phyloP scores from a whole-genome alignment of 306 rosid species.

The Ormosia semicastrata region DNA sequence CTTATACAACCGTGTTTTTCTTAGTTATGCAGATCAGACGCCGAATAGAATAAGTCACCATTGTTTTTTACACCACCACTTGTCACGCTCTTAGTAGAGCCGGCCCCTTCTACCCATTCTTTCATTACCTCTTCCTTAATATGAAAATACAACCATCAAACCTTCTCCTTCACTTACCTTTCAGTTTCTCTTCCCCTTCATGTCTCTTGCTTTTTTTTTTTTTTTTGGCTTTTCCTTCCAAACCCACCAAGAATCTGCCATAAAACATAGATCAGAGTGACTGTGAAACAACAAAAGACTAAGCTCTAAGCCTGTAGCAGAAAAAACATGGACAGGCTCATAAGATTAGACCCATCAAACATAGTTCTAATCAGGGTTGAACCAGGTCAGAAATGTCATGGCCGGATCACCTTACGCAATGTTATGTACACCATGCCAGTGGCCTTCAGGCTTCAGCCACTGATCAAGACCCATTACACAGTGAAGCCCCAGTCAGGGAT shows the following conservation, averaged over 20 bases:
- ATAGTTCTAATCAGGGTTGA: constrained; percentile 53
- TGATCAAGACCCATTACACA: constrained; percentile 59
- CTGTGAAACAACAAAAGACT: not conserved
- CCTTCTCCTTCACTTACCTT: not conserved
- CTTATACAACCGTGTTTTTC: constrained; percentile 13
- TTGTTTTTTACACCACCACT: constrained; percentile 65
- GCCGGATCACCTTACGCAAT: constrained; percentile 57
- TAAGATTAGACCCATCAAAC: constrained; percentile 76
- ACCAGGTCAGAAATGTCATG: constrained; percentile 49
- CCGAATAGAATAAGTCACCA: constrained; percentile 74
- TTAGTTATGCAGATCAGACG: constrained; percentile 18
- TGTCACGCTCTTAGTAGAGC: constrained; percentile 50
- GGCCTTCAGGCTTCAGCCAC: constrained; percentile 72
- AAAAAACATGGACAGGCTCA: constrained; percentile 68
- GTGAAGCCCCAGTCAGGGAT: constrained; percentile 72
- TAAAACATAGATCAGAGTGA: not conserved
- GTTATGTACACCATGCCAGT: constrained; percentile 95
- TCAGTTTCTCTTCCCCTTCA: not conserved
- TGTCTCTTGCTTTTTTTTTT: not conserved
- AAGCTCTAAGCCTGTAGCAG: not conserved
- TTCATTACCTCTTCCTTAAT: constrained; percentile 1
- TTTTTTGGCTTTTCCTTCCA: not conserved
- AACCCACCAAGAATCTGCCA: not conserved
- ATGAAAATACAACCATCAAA: not conserved
- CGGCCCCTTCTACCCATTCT: constrained; percentile 36